Conservation (phyloP, 192 early-diverging fungal genomes). For the Coemansia sp. region DNA sequence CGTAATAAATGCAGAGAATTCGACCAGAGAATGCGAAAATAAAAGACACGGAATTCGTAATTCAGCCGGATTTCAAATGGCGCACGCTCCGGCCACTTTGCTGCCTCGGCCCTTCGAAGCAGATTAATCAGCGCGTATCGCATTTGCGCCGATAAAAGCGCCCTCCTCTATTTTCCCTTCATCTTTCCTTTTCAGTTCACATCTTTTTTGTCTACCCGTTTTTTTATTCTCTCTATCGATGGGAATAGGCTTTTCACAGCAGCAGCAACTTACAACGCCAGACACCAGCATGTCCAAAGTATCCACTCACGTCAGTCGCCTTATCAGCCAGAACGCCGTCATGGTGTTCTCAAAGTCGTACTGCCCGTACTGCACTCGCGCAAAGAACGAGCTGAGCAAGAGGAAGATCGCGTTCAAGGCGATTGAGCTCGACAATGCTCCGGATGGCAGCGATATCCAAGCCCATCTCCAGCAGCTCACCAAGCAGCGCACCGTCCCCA, state of each 20-base stretch:
- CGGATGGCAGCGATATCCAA: slow-evolving; percentile 65
- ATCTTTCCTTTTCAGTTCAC: slow-evolving; percentile 1
- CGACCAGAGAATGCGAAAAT: not conserved
- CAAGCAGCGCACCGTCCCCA: slow-evolving; percentile 76
- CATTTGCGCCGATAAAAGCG: not conserved
- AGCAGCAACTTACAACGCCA: slow-evolving; percentile 11
- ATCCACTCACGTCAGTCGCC: slow-evolving; percentile 27
- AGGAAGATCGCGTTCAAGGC: slow-evolving; percentile 41
- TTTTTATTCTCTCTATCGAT: not conserved
- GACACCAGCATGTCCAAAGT: slow-evolving; percentile 39
- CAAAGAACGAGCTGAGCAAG: slow-evolving; percentile 55
- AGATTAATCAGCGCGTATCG: not conserved
- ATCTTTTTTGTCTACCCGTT: slow-evolving; percentile 2
- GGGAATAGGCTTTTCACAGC: slow-evolving; percentile 16
- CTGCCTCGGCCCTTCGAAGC: not conserved
- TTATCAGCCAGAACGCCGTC: slow-evolving; percentile 42
- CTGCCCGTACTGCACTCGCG: slow-evolving; percentile 69
- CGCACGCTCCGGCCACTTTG: not conserved
- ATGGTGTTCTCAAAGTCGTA: slow-evolving; percentile 79
- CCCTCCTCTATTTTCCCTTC: not conserved
- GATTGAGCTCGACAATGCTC: slow-evolving; percentile 60
- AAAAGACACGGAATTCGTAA: not conserved
- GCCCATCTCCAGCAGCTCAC: slow-evolving; percentile 59
- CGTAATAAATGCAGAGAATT: not conserved
- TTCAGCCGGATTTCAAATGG: not conserved